Base-by-base conservation (phyloP, 2,329 filamentous ascomycete species). In the Septoria linicola region DNA sequence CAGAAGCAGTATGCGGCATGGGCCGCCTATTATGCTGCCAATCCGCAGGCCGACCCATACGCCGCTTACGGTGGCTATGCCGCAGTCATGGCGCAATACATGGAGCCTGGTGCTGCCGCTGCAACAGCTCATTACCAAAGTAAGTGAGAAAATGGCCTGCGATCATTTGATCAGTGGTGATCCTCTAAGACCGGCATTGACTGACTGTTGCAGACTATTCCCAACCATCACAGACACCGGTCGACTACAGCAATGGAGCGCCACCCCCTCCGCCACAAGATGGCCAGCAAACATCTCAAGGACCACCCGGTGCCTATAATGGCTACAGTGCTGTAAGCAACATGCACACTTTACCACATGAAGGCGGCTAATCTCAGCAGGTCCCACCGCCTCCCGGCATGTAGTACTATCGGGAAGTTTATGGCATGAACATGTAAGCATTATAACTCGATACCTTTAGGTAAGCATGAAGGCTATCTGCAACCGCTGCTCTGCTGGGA, bases 21-120 rank as follows among this genome's bases (percentile, higher is more conserved):
- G 68, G 82, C 82, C 45, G 83, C 86, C 14, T 87, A 92, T 65
- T 95, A 95, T 68, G 85, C 88, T 2, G 86, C 90, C 68, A 93
- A 95, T 70, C 92, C 91, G 55, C 79, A 78, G 57, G 76, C 80
- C 57, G 89, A 96, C 65, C 92, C 91, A 0, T 96, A 96, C 68
- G 89, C 89, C 35, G 84, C 88, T 7, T 96, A 93, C 62, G 92
- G 92, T 56, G 92, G 92, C 48, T 96, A 63, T 23, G 62, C 56
- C 8, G 47, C 58, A 14, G 52, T 60, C 32, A 62, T 60, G 59
- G 57, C 53, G 8, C 55, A 56, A 35, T 59, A 60, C 43, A 55
- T 59, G 51, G 52, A 58, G 16, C 44, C 44, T 14, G 35, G 21
- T 40, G 44, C 34, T 10, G 44, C 35, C 3, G 31, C 42, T 4